phyloP scores from a whole-genome alignment of 192 early-diverging fungal species.

The Piromyces finnis region DNA sequence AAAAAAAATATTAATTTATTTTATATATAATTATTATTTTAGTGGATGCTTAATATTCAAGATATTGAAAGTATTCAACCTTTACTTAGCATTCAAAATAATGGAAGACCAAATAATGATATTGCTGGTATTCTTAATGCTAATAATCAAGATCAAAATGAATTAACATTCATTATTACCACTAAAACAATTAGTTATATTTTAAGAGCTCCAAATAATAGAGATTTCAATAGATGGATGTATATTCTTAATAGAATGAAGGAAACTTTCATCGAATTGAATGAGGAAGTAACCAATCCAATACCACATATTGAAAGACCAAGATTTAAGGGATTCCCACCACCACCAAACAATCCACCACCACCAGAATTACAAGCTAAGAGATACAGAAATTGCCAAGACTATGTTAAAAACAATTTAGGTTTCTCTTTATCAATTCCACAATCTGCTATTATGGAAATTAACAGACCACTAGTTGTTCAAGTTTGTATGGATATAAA shows the following conservation, averaged over 20 bases:
- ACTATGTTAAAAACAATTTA: neutral
- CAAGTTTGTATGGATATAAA: neutral
- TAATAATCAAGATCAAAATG: neutral
- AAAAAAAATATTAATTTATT: too few species aligned
- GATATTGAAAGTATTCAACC: neutral
- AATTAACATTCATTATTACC: neutral
- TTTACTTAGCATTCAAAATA: neutral
- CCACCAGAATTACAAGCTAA: neutral
- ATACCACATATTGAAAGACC: neutral
- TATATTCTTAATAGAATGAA: neutral
- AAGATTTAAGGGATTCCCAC: neutral
- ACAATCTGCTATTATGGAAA: neutral
- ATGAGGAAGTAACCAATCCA: neutral
- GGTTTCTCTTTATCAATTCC: neutral
- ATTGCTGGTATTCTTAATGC: neutral
- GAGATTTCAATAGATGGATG: neutral
- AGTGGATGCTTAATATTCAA: neutral
- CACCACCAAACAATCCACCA: neutral
- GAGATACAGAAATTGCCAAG: neutral
- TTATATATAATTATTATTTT: too few species aligned
- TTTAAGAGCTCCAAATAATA: neutral
- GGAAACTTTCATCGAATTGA: neutral
- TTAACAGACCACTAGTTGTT: neutral
- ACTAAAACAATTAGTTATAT: neutral
- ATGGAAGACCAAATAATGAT: neutral